Conservation (phyloP, 257 asterid species). For the Ilex aquifolium region DNA sequence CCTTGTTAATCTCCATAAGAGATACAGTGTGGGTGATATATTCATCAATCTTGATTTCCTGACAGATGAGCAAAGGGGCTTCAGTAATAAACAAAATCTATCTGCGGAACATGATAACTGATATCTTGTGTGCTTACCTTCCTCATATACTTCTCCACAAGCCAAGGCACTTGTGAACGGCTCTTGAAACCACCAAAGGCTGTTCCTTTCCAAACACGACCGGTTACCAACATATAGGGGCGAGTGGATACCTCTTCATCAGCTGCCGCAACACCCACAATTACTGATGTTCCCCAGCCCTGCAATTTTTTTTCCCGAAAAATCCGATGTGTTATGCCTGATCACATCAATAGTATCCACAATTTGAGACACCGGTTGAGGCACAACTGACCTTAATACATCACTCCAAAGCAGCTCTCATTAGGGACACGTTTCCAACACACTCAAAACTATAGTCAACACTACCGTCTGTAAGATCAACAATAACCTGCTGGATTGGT, state of each 20-base stretch:
- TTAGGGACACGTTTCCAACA: slow-evolving; percentile 81
- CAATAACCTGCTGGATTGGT: slow-evolving; percentile 91
- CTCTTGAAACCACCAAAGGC: slow-evolving; percentile 97
- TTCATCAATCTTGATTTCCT: slow-evolving; percentile 99
- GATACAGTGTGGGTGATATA: slow-evolving; percentile 82
- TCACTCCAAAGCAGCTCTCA: slow-evolving; percentile 97
- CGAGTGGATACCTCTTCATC: slow-evolving; percentile 97
- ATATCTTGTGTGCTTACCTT: slow-evolving; percentile 39
- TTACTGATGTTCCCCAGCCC: slow-evolving; percentile 99
- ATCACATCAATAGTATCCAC: not conserved
- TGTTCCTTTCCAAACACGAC: slow-evolving; percentile 99
- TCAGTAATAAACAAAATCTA: not conserved
- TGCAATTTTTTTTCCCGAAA: slow-evolving; percentile 13
- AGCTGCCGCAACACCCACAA: slow-evolving; percentile 98
- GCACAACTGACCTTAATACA: slow-evolving; percentile 74
- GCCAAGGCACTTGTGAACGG: slow-evolving; percentile 96
- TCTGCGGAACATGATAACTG: not conserved
- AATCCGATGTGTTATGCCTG: slow-evolving; percentile 13
- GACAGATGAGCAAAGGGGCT: slow-evolving; percentile 6
- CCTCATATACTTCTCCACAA: slow-evolving; percentile 86
- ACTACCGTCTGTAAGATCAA: slow-evolving; percentile 90
- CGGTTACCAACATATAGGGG: slow-evolving; percentile 95
- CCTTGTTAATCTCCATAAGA: slow-evolving; percentile 65
- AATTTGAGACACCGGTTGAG: not conserved
- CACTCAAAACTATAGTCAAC: slow-evolving; percentile 98